Evolutionary conservation across 352 stramenopile genomes (phyloP).

Genomic region (Blastocystis hominis): DNA sequence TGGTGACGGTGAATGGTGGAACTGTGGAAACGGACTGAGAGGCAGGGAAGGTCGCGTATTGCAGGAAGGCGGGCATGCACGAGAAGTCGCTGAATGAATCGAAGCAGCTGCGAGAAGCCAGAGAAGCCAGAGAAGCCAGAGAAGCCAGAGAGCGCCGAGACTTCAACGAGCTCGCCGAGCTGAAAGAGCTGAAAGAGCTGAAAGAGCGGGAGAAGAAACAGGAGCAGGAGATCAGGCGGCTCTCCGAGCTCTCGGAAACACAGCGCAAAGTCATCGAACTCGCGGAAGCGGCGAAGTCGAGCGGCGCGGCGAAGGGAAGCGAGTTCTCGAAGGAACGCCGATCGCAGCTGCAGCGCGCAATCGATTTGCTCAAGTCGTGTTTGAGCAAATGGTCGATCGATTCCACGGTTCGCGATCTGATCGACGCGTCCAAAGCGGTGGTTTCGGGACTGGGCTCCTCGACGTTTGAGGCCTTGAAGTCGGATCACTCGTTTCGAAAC

Average conservation of each 20-base stretch:
- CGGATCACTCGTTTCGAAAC: too few species aligned
- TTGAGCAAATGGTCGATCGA: too few species aligned
- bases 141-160: neutral
- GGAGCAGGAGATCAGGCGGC: neutral
- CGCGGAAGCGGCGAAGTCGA: neutral
- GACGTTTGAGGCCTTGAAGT: too few species aligned
- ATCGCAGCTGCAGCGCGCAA: neutral
- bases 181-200: neutral
- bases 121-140: neutral
- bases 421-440: too few species aligned
- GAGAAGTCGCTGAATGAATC: neutral
- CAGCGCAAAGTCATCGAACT: neutral
- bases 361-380: too few species aligned
- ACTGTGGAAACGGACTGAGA: neutral
- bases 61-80: neutral
- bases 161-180: neutral
- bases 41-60: neutral
- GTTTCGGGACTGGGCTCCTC: too few species aligned
- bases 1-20: neutral
- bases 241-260: too few species aligned
- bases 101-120: neutral
- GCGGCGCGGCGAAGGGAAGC: neutral
- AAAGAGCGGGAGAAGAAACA: neutral
- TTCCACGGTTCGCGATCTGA: too few species aligned
- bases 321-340: neutral